phyloP scores from a whole-genome alignment of 140 eudicot species.

The Anethum foeniculum region DNA sequence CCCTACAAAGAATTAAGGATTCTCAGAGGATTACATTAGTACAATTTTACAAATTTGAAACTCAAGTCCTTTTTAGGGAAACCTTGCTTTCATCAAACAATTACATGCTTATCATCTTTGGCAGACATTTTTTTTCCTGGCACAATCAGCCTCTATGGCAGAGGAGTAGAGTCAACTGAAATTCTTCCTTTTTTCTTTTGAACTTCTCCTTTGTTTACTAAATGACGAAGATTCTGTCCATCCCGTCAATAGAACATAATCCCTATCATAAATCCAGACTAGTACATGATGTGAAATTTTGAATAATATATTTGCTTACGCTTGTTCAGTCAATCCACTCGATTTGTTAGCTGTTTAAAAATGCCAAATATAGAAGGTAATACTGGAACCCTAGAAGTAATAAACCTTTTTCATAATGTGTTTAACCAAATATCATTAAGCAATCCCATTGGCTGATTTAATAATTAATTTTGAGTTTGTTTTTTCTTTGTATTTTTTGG shows the following conservation, averaged over 20 bases:
- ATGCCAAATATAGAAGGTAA: neutral
- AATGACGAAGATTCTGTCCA: neutral
- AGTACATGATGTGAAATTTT: neutral
- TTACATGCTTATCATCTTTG: neutral
- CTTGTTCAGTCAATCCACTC: neutral
- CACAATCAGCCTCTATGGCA: neutral
- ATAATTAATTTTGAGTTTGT: neutral
- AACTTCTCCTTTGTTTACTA: neutral
- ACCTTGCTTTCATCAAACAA: neutral
- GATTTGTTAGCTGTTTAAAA: too few species aligned
- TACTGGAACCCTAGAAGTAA: neutral
- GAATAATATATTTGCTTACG: neutral
- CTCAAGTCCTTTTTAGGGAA: neutral
- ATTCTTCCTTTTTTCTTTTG: neutral
- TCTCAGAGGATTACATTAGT: too few species aligned
- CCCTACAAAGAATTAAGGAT: neutral
- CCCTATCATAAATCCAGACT: neutral
- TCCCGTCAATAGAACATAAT: neutral
- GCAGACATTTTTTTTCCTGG: neutral
- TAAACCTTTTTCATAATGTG: neutral
- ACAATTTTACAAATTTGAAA: too few species aligned
- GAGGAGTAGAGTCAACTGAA: neutral
- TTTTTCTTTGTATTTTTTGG: neutral
- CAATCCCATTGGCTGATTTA: neutral
- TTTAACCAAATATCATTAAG: neutral